phyloP scores from a whole-genome alignment of 1,284 basidiomycete species.

The Apiotrichum montevideense region DNA sequence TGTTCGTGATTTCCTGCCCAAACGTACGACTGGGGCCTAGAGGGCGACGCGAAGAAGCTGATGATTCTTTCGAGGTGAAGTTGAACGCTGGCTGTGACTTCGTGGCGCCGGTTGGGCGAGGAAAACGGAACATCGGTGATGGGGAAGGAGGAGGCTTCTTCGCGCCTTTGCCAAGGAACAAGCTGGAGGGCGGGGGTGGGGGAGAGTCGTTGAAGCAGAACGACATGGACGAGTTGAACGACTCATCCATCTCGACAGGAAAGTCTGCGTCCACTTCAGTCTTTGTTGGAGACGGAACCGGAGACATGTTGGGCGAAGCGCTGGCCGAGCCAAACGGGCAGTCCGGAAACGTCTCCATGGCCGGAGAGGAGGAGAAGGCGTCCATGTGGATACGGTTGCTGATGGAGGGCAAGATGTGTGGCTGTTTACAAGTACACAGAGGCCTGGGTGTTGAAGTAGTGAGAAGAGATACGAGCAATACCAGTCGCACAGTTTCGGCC shows the following conservation, averaged over 20 bases:
- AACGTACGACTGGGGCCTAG: constrained; percentile 23
- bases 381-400: constrained; percentile 24
- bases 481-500: neutral
- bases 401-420: neutral
- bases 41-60: neutral
- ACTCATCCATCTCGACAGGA: constrained; percentile 44
- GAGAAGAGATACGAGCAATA: neutral
- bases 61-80: neutral
- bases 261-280: constrained; percentile 36
- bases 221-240: constrained; percentile 46
- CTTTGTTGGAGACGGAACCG: constrained; percentile 34
- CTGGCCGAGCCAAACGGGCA: constrained; percentile 25
- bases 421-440: neutral
- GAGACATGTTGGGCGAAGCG: constrained; percentile 10
- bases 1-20: constrained; percentile 35
- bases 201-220: constrained; percentile 31
- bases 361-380: constrained; percentile 40
- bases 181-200: constrained; percentile 9
- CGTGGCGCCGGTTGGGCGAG: neutral
- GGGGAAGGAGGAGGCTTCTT: constrained; percentile 20
- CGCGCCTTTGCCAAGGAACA: constrained; percentile 12
- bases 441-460: neutral
- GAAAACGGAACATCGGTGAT: neutral
- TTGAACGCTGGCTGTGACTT: constrained; percentile 1
- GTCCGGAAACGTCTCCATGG: constrained; percentile 33